Evolutionary conservation across 441 rosid species (phyloP).

Genomic region (Hypseocharis bilobata): DNA sequence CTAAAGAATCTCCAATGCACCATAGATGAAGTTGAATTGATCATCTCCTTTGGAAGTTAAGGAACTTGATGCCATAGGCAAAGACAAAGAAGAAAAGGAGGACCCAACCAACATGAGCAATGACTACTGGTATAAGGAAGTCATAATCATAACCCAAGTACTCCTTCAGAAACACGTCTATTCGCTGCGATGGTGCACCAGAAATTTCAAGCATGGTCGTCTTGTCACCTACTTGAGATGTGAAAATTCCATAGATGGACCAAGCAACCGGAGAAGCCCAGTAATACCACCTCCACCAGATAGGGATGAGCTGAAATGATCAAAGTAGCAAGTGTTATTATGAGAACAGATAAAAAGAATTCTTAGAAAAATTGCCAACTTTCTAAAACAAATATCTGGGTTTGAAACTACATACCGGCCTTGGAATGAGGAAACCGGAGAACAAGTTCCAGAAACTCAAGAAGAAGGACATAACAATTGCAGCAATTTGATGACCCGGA

Average conservation of each 20-base stretch:
- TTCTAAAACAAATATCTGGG: background rate
- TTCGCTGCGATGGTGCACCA: background rate
- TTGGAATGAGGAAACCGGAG: background rate
- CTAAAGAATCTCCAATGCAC: background rate
- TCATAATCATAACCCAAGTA: conserved; percentile 18
- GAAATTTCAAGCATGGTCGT: background rate
- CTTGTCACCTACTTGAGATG: conserved; percentile 24
- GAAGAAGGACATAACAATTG: conserved; percentile 5
- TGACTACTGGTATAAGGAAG: conserved; percentile 22
- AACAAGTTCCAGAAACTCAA: conserved; percentile 6
- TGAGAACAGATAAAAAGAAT: too few relatives aligned
- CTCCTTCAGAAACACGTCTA: conserved; percentile 17
- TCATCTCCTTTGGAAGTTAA: conserved; percentile 28
- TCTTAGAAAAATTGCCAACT: too few relatives aligned
- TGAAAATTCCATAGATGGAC: conserved; percentile 25
- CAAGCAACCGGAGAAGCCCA: conserved; percentile 32
- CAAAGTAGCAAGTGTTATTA: too few relatives aligned
- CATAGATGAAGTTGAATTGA: background rate
- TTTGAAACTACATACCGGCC: background rate
- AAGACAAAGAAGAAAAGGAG: conserved; percentile 25
- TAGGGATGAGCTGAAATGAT: conserved; percentile 47
- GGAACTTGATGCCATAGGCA: conserved; percentile 26
- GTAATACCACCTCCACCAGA: conserved; percentile 62
- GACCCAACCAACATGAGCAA: conserved; percentile 27
- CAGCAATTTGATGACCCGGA: background rate